Evolutionary conservation across 202 grass and related monocot genomes (phyloP).

Genomic region (Panicum virgatum): DNA sequence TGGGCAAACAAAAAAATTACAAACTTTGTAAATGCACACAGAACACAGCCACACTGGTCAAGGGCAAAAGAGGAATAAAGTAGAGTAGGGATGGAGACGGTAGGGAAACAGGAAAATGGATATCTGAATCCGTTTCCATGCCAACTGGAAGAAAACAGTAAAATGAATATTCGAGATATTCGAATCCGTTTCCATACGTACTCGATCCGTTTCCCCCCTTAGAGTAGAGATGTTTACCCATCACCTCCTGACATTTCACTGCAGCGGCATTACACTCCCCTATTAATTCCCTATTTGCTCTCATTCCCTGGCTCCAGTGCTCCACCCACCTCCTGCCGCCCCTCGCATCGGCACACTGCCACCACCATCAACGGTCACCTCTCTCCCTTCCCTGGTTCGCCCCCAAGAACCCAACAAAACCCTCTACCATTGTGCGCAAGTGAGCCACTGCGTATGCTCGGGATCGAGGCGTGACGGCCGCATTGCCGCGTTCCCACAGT

Average conservation of each 20-base stretch:
- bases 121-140: no score
- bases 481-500: background rate
- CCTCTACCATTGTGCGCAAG: background rate
- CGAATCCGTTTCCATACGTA: no score
- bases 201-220: no score
- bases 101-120: no score
- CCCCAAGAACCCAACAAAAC: constrained; percentile 23
- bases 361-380: constrained; percentile 4
- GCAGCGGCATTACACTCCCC: background rate
- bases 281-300: background rate
- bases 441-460: background rate
- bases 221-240: no score
- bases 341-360: background rate
- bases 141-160: no score
- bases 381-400: background rate
- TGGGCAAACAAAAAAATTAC: no score
- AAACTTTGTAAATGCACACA: no score
- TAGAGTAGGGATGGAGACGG: no score
- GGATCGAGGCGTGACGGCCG: constrained; percentile 2
- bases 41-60: background rate
- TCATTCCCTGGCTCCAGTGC: constrained; percentile 3
- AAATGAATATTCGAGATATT: no score
- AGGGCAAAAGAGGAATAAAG: background rate
- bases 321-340: background rate
- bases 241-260: no score